Evolutionary conservation across 2,329 filamentous ascomycete species (phyloP).

Genomic region (Hymenoscyphus fructigenus): DNA sequence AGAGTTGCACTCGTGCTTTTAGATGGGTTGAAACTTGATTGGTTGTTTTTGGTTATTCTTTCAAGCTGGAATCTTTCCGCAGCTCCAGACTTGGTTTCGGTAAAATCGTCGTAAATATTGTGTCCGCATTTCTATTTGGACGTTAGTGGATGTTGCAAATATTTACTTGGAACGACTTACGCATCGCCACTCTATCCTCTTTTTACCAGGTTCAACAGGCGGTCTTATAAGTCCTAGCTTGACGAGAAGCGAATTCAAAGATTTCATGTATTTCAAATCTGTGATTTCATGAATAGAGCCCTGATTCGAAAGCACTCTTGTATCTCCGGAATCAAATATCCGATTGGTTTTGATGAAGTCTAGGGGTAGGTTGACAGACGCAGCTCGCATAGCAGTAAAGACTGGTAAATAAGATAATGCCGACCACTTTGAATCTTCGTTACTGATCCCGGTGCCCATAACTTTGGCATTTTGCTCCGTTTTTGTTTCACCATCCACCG

Average conservation of each 20-base stretch:
- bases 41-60: neutral
- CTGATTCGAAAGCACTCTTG: too few relatives aligned
- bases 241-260: neutral
- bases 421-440: neutral
- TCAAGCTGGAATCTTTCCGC: neutral
- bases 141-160: neutral
- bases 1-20: neutral
- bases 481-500: neutral
- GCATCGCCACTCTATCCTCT: conserved; percentile 14
- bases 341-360: neutral
- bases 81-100: conserved; percentile 14
- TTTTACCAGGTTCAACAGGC: conserved; percentile 12
- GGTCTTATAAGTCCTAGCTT: neutral
- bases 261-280: too few relatives aligned
- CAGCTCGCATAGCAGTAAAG: neutral
- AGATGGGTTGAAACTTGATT: neutral
- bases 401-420: neutral
- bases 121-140: conserved; percentile 19
- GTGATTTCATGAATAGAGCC: too few relatives aligned
- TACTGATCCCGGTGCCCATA: neutral
- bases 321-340: neutral
- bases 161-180: neutral
- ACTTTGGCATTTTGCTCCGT: neutral
- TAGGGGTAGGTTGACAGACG: neutral
- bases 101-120: conserved; percentile 19